Evolutionary conservation across 1,139 yeast species (phyloP).

Genomic region (Yamadazyma buinensis): DNA sequence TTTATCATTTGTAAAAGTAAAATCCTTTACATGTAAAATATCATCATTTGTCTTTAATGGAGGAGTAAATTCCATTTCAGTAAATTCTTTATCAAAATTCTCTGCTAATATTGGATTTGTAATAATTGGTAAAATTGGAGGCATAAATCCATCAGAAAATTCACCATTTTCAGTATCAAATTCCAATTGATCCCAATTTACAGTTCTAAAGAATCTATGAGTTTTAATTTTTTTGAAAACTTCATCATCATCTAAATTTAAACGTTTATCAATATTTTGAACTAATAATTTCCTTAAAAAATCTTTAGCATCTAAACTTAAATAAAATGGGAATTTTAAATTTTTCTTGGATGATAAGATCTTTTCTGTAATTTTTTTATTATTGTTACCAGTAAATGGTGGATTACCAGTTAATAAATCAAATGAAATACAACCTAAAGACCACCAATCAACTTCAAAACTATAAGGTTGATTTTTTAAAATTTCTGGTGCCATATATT

Average conservation of each 20-base stretch:
- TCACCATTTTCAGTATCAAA: conserved; percentile 14
- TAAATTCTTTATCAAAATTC: conserved; percentile 85
- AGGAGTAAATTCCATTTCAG: conserved; percentile 61
- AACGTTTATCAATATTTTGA: conserved; percentile 70
- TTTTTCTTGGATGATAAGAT: conserved; percentile 62
- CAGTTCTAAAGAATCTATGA: conserved; percentile 75
- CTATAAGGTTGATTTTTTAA: conserved; percentile 83
- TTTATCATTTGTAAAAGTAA: conserved; percentile 42
- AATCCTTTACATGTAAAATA: conserved; percentile 40
- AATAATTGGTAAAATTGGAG: conserved; percentile 84
- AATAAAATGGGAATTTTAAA: conserved; percentile 74
- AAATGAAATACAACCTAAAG: conserved; percentile 83
- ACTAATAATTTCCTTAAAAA: conserved; percentile 67
- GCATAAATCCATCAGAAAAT: conserved; percentile 38
- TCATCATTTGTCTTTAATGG: conserved; percentile 24
- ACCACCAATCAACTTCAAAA: conserved; percentile 94
- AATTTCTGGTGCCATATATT: conserved; percentile 96
- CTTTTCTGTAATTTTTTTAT: conserved; percentile 76
- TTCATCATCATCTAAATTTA: conserved; percentile 54
- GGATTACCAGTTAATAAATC: conserved; percentile 91
- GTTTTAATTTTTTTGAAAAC: conserved; percentile 52
- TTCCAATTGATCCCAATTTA: conserved; percentile 73
- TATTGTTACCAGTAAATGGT: conserved; percentile 89
- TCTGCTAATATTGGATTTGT: conserved; percentile 88
- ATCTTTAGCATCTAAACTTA: conserved; percentile 84